These are phyloP conservation scores for Fusarium chlamydosporum DNA, from an alignment of 2,329 filamentous ascomycete species.

Conservation along the genomic window DNA sequence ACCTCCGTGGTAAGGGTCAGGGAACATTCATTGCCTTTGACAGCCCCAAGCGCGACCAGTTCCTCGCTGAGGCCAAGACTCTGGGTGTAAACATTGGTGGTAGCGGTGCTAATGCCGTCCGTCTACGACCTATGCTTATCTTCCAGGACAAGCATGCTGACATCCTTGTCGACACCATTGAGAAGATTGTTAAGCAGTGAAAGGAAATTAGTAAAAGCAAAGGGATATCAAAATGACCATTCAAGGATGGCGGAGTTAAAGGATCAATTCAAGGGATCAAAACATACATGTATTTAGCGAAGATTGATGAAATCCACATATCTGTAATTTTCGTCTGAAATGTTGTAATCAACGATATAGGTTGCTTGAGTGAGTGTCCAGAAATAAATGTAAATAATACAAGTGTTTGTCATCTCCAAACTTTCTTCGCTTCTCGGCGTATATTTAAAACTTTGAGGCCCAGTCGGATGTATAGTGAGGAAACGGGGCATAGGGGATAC, in stretches of 20 bases:
- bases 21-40: slow-evolving; percentile 97
- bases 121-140: slow-evolving; percentile 89
- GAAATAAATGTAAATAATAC: no score
- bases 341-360: background rate
- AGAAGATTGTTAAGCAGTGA: slow-evolving; percentile 75
- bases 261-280: slow-evolving; percentile 19
- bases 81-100: slow-evolving; percentile 91
- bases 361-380: background rate
- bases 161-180: slow-evolving; percentile 81
- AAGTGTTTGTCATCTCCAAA: no score
- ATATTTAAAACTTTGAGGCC: no score
- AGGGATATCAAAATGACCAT: slow-evolving; percentile 16
- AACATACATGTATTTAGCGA: slow-evolving; percentile 19
- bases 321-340: slow-evolving; percentile 5
- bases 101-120: slow-evolving; percentile 79
- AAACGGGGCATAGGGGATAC: background rate
- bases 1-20: slow-evolving; percentile 87
- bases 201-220: background rate
- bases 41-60: slow-evolving; percentile 81
- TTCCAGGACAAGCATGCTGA: slow-evolving; percentile 94
- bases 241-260: slow-evolving; percentile 25
- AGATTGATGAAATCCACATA: slow-evolving; percentile 6
- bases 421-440: no score
- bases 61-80: slow-evolving; percentile 82
- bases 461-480: no score